Conservation (phyloP, 208 protist genomes). For the Crithidia sp. region DNA sequence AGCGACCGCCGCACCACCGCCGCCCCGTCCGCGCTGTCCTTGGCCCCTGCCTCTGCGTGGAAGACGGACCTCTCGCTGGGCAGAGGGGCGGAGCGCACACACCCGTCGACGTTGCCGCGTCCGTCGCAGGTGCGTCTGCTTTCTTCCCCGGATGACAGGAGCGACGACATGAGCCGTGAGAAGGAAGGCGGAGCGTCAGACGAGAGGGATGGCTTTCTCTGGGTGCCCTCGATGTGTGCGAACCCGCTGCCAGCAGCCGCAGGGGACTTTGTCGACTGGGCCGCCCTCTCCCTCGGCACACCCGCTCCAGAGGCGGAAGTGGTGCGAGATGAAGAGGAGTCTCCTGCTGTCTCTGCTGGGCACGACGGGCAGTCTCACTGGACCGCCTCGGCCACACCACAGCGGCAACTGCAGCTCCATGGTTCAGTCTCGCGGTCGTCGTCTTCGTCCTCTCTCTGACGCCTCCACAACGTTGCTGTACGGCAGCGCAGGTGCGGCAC, state of each 20-base stretch:
- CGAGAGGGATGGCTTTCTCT: too few relatives aligned
- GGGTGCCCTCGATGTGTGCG: too few relatives aligned
- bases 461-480: too few relatives aligned
- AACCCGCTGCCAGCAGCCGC: too few relatives aligned
- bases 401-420: too few relatives aligned
- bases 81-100: background rate
- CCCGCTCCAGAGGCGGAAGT: too few relatives aligned
- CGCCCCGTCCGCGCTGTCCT: background rate
- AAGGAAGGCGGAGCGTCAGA: background rate
- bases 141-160: background rate
- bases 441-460: background rate
- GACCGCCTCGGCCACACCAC: background rate
- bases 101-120: background rate
- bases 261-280: too few relatives aligned
- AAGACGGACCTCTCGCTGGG: background rate
- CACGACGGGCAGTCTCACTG: too few relatives aligned
- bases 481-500: too few relatives aligned
- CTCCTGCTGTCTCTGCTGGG: too few relatives aligned
- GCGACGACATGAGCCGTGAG: background rate
- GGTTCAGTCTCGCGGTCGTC: background rate
- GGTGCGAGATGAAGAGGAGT: too few relatives aligned
- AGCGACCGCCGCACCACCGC: conserved; percentile 8
- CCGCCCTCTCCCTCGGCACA: too few relatives aligned
- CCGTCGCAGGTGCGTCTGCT: conserved; percentile 5
- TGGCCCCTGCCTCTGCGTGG: background rate